phyloP scores from a whole-genome alignment of 495 filamentous ascomycete genomes.

The Hypoxylon fuscum region DNA sequence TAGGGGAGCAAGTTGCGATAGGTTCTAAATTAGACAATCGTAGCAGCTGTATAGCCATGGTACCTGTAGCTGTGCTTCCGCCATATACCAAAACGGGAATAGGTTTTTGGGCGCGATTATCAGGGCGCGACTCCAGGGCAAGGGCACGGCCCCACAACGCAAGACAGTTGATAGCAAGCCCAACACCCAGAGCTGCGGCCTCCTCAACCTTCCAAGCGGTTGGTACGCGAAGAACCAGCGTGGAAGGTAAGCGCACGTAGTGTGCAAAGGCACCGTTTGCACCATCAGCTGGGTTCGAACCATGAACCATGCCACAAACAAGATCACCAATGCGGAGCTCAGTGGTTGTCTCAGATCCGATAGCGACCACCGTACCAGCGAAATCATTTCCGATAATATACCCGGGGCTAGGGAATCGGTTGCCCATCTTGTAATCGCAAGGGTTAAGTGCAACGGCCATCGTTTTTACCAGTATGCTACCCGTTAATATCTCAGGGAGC shows the following conservation, averaged over 20 bases:
- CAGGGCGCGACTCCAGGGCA: neutral
- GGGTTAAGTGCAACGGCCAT: slow-evolving; percentile 54
- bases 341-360: neutral
- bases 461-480: slow-evolving; percentile 54
- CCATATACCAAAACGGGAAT: slow-evolving; percentile 55
- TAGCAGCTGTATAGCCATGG: slow-evolving; percentile 56
- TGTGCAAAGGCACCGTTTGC: slow-evolving; percentile 43
- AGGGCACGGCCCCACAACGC: slow-evolving; percentile 13
- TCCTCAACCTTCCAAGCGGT: slow-evolving; percentile 21
- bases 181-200: slow-evolving; percentile 37
- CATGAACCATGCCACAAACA: slow-evolving; percentile 38
- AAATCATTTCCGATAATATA: slow-evolving; percentile 34
- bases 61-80: slow-evolving; percentile 56
- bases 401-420: slow-evolving; percentile 19
- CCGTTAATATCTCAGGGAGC: neutral
- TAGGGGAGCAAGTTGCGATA: slow-evolving; percentile 64
- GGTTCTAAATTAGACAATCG: slow-evolving; percentile 52
- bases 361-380: slow-evolving; percentile 31
- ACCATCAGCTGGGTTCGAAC: slow-evolving; percentile 24
- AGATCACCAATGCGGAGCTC: slow-evolving; percentile 29
- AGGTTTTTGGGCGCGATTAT: slow-evolving; percentile 32
- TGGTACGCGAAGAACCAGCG: slow-evolving; percentile 30
- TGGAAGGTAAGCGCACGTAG: slow-evolving; percentile 29
- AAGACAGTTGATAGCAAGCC: slow-evolving; percentile 8
- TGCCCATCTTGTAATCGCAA: slow-evolving; percentile 39